phyloP scores from a whole-genome alignment of 139 green algal species.

The Chlamydomonas incerta region DNA sequence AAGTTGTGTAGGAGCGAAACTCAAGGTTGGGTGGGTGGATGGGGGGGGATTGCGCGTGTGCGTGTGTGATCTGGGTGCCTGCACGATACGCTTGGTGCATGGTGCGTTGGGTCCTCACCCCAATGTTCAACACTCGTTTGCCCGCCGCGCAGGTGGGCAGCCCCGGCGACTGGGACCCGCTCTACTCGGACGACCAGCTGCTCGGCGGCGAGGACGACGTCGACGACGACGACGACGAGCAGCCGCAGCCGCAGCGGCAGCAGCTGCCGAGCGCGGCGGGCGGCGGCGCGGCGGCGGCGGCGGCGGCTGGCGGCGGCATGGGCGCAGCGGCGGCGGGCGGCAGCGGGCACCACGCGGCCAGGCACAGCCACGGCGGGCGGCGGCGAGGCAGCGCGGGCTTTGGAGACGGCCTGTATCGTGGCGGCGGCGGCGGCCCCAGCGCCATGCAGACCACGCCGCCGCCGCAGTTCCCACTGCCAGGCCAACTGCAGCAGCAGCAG shows the following conservation, averaged over 20 bases:
- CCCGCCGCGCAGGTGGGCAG: constrained; percentile 12
- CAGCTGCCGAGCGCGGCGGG: neutral
- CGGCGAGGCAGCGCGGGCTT: neutral
- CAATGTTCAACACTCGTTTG: neutral
- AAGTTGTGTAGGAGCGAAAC: no score
- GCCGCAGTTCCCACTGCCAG: neutral
- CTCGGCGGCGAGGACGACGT: neutral
- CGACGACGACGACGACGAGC: neutral
- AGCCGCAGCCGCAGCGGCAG: neutral
- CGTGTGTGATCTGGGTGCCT: no score
- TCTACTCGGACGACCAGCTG: constrained; percentile 35
- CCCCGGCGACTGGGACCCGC: constrained; percentile 67
- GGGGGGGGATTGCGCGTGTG: no score
- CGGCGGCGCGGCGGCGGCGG: no score
- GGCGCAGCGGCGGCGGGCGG: no score
- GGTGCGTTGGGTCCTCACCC: no score
- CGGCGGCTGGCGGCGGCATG: no score
- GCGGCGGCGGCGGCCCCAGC: neutral
- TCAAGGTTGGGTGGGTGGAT: no score
- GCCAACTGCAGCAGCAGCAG: neutral
- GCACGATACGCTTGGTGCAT: no score
- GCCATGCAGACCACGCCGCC: constrained; percentile 36
- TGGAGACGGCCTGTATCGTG: neutral
- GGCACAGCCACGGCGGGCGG: neutral
- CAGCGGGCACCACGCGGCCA: neutral